phyloP scores from a whole-genome alignment of 768 basidiomycete species.

The Coprinopsis sp. region DNA sequence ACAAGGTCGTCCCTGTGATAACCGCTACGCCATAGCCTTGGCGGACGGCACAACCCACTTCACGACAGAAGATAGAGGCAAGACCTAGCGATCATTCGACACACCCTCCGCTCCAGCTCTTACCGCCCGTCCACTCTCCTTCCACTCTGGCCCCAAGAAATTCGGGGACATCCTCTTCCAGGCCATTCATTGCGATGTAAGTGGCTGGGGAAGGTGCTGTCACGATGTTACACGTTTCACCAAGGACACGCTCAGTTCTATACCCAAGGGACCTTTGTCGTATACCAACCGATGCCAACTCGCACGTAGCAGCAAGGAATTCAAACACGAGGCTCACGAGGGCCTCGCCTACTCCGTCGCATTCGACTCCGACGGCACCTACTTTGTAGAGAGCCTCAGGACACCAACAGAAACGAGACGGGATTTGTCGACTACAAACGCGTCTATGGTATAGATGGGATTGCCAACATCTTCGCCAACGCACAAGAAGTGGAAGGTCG shows the following conservation, averaged over 20 bases:
- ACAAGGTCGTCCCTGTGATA: constrained; percentile 82
- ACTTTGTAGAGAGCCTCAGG: constrained; percentile 85
- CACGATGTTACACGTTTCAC: constrained; percentile 91
- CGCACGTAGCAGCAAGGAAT: constrained; percentile 80
- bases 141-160: constrained; percentile 75
- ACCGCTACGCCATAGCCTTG: constrained; percentile 78
- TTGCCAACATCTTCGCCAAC: constrained; percentile 85
- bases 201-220: constrained; percentile 55
- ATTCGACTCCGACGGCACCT: constrained; percentile 93
- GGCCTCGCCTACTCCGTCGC: constrained; percentile 89
- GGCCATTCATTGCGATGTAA: constrained; percentile 56
- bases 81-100: constrained; percentile 82
- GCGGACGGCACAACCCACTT: constrained; percentile 83
- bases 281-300: constrained; percentile 83
- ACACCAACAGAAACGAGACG: constrained; percentile 84
- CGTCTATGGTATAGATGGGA: constrained; percentile 80
- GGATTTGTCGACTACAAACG: constrained; percentile 94
- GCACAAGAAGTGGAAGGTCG: constrained; percentile 77
- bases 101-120: constrained; percentile 57
- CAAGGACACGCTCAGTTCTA: constrained; percentile 71
- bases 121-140: constrained; percentile 68
- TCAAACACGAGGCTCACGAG: constrained; percentile 69
- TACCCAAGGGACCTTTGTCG: constrained; percentile 51
- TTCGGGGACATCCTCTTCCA: constrained; percentile 39
- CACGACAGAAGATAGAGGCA: constrained; percentile 83